Base-by-base conservation (phyloP, 2,329 filamentous ascomycete species). In the Tolypocladium ovalisporum region DNA sequence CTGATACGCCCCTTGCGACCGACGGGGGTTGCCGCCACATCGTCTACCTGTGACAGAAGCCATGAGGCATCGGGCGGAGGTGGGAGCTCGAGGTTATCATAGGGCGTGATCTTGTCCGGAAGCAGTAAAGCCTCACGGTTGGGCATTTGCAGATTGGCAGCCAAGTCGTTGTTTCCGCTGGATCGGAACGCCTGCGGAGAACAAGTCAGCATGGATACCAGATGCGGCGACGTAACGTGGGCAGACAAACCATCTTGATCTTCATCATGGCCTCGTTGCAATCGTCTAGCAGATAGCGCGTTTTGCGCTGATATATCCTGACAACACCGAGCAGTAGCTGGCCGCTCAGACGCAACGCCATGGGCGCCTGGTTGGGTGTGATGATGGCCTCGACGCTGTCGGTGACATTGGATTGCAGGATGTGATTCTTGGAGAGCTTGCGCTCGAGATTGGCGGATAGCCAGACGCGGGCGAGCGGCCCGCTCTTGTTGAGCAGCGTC, bases 221-320 rank as follows among this genome's bases (percentile, higher is more conserved):
- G 17, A 15, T 7, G 44, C 9, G 15, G 37, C 5, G 17, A 34
- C 39, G 10, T 7, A 12, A 34, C 4, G 27, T 24, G 7, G 36
- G 19, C 7, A 36, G 52, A 64, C 79, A 44, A 75, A 97, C 93
- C 91, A 97, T 95, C 71, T 97, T 97, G 67, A 99, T 97, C 77
- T 97, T 97, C 80, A 96, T 87, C 63, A 99, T 79, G 42, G 93
- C 93, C 74, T 99, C 94, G 67, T 96, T 97, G 75, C 94, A 99
- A 70, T 99, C 94, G 68, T 99, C 94, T 53, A 97, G 79, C 54
- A 99, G 78, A 73, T 99, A 99, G 67, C 92, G 88, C 68, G 94
- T 93, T 76, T 99, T 99, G 68, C 94, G 84, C 73, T 92, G 95
- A 74, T 99, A 99, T 68, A 99, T 99, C 69, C 93, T 86, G 65